phyloP scores from a whole-genome alignment of 148 eudicot species.

The Vaccinium myrtillus region DNA sequence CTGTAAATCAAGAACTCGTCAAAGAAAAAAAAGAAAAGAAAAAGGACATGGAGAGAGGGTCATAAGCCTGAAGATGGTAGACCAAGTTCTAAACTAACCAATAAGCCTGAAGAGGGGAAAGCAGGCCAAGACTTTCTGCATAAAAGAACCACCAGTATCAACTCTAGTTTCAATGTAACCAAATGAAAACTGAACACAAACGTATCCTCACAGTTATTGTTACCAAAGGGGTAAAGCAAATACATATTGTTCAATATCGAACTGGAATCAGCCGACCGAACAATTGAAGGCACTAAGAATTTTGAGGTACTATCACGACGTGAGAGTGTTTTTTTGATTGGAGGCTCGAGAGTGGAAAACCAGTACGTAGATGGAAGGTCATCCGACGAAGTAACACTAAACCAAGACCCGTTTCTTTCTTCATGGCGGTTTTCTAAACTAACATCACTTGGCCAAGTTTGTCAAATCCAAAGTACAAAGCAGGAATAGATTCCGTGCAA shows the following conservation, averaged over 20 bases:
- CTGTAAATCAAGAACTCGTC: conserved; percentile 29
- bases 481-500: too few relatives aligned
- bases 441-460: too few relatives aligned
- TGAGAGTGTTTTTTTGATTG: too few relatives aligned
- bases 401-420: too few relatives aligned
- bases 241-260: background rate
- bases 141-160: conserved; percentile 7
- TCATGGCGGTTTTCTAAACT: too few relatives aligned
- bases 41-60: background rate
- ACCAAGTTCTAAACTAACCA: conserved; percentile 41
- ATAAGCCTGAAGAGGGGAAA: conserved; percentile 46
- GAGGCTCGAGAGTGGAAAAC: too few relatives aligned
- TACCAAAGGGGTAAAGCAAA: background rate
- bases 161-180: background rate
- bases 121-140: conserved; percentile 74
- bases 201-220: background rate
- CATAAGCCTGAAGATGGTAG: background rate
- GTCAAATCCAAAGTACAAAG: too few relatives aligned
- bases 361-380: too few relatives aligned
- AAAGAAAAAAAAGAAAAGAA: background rate
- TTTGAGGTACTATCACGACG: too few relatives aligned
- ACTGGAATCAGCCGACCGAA: background rate
- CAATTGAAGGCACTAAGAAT: too few relatives aligned
- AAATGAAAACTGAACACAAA: background rate
- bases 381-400: too few relatives aligned